Conservation (phyloP, 2,329 filamentous ascomycete species). For the Colletotrichum sp. region DNA sequence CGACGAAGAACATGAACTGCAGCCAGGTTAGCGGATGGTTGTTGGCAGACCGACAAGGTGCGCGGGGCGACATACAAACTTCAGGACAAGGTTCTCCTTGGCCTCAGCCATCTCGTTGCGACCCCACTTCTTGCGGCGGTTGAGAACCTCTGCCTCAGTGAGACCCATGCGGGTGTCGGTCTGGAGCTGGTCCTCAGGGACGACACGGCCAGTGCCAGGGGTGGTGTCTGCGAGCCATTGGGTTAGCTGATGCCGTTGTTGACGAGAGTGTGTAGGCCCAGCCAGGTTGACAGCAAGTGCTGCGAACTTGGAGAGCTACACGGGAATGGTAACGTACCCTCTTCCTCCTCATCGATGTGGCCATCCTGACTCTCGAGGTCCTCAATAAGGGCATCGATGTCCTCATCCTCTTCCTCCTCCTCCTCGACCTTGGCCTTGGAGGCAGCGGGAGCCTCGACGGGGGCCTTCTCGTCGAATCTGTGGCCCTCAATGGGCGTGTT, state of each 20-base stretch:
- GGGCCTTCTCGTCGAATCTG: constrained; percentile 68
- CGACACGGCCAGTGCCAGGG: constrained; percentile 60
- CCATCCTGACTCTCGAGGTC: constrained; percentile 85
- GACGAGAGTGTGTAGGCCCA: no score
- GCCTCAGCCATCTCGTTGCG: constrained; percentile 92
- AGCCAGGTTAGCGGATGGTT: background rate
- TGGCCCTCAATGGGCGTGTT: constrained; percentile 70
- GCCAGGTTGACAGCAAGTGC: background rate
- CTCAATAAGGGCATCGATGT: constrained; percentile 86
- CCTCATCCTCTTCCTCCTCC: constrained; percentile 76
- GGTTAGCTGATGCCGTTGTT: background rate
- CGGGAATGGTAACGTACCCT: constrained; percentile 36
- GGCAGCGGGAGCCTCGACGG: constrained; percentile 35
- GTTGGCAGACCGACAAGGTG: background rate
- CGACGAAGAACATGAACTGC: constrained; percentile 74
- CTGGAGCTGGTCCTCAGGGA: constrained; percentile 78
- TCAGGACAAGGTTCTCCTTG: constrained; percentile 83
- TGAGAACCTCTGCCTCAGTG: constrained; percentile 70
- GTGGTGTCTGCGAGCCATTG: constrained; percentile 31
- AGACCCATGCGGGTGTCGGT: constrained; percentile 78
- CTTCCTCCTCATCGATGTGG: constrained; percentile 68
- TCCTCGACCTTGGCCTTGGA: constrained; percentile 55
- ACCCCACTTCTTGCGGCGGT: constrained; percentile 70
- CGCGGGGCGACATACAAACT: constrained; percentile 62
- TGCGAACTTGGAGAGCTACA: background rate